Base-by-base conservation (phyloP, 192 early-diverging fungal genomes). In the Bifiguratus adelaidae region DNA sequence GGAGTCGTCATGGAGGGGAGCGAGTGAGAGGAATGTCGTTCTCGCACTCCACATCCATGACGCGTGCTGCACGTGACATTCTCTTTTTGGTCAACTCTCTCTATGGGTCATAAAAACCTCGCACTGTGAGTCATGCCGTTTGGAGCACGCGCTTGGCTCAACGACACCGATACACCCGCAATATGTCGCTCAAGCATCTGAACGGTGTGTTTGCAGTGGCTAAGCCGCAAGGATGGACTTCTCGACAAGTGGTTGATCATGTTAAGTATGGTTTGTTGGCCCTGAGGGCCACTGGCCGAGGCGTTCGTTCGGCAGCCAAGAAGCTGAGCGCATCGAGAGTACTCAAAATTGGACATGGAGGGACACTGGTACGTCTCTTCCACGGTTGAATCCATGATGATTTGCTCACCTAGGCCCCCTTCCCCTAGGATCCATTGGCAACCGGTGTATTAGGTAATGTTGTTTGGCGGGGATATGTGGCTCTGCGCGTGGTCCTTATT, bases 321-420 rank as follows among this genome's bases (percentile, higher is more conserved):
- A 63, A 43, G 36, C 29, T 16, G n/a, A 9, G 0, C 4, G 26
- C 20, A 12, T 43, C 36, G 55, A 9, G 45, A 54, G 44, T 54
- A 13, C 49, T 77, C 44, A 77, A 76, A 41, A 56, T 76, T 53
- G 74, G 74, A 2, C 74, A 76, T 53, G 74, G 74, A 7, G 74
- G 74, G 4, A 76, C 74, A 2, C 29, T 76, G 23, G 56, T 58
- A 51, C 25, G 9, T 23, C 13, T 5, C 25, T 37, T 43, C 19
- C 9, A 15, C 16, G 29, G 43, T 21, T 19, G 23, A 9, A 43
- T 27, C 3, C 18, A 25, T 22, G 26, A n/a, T 23, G 38, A 22
- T 52, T 33, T 15, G 47, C 7, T 1, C 47, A 0, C 13, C 25
- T 26, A 21, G 32, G 1, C 32, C 38, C n/a, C 38, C 22, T 27